Percentiles rank a stretch among this genome's conserved stretches.
These are phyloP conservation scores for Alternaria arborescens DNA, from an alignment of 2,329 filamentous ascomycete genomes.

Conservation along the genomic window DNA sequence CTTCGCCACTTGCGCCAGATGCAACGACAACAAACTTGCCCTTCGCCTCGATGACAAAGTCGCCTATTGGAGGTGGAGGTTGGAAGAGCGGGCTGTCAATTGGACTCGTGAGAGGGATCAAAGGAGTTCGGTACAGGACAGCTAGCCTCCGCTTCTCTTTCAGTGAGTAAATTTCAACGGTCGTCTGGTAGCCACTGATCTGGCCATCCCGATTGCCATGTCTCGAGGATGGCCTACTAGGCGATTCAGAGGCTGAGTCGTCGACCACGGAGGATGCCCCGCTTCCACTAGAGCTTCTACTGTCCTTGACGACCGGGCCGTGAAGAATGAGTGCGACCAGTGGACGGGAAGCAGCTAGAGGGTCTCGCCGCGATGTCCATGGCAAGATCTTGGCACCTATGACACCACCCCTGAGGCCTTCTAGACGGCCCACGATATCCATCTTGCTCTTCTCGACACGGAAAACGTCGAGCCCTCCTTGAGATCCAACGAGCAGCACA, in stretches of 20 bases:
- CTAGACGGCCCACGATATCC: constrained; percentile 73
- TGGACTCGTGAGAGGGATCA: constrained; percentile 66
- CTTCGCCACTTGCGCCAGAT: constrained; percentile 85
- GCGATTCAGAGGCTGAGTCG: constrained; percentile 48
- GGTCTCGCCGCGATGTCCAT: constrained; percentile 66
- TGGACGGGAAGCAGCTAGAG: constrained; percentile 67
- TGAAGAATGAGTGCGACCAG: constrained; percentile 83
- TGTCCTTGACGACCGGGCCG: constrained; percentile 70
- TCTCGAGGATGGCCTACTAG: constrained; percentile 46
- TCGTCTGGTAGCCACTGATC: constrained; percentile 79
- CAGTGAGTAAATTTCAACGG: constrained; percentile 88
- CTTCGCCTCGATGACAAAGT: constrained; percentile 77
- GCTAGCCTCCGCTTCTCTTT: constrained; percentile 75
- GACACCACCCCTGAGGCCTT: constrained; percentile 81
- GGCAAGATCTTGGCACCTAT: constrained; percentile 83
- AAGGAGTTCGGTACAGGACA: constrained; percentile 75
- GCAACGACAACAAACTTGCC: constrained; percentile 75
- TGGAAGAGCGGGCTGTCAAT: constrained; percentile 69
- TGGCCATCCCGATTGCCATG: constrained; percentile 38
- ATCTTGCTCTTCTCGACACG: constrained; percentile 75
- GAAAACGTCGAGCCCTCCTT: constrained; percentile 81
- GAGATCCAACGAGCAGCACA: constrained; percentile 78
- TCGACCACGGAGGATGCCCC: constrained; percentile 49
- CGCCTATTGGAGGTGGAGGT: constrained; percentile 74
- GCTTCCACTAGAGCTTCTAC: constrained; percentile 48